These are phyloP conservation scores for Penstemon davidsonii DNA, from an alignment of 257 asterid genomes.

Conservation along the genomic window DNA sequence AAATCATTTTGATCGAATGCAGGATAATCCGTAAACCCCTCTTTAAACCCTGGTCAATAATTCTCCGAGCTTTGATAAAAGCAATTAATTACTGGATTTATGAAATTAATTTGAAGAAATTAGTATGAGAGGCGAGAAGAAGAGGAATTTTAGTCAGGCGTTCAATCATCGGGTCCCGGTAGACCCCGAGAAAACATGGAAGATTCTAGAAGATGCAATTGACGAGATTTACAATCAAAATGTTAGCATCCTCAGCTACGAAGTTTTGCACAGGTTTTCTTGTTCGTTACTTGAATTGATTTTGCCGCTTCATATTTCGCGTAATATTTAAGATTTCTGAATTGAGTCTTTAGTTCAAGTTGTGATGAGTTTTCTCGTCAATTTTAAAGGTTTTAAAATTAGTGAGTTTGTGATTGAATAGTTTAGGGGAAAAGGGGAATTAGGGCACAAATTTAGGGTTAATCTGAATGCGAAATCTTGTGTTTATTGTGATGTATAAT, in stretches of 20 bases:
- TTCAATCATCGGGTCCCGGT: constrained; percentile 81
- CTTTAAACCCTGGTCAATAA: too few species aligned
- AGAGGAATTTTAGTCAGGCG: constrained; percentile 85
- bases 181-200: constrained; percentile 98
- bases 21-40: too few species aligned
- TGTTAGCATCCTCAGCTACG: constrained; percentile 91
- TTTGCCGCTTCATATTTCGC: not conserved
- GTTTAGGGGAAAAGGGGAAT: not conserved
- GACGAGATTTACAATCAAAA: constrained; percentile 87
- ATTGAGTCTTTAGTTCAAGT: too few species aligned
- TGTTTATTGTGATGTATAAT: too few species aligned
- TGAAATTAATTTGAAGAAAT: constrained; percentile 6
- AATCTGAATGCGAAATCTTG: not conserved
- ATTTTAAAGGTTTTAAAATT: too few species aligned
- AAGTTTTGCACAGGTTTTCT: constrained; percentile 70
- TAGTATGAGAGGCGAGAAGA: constrained; percentile 71
- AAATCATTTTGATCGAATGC: too few species aligned
- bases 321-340: too few species aligned
- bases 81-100: constrained; percentile 9
- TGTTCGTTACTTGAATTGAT: not conserved
- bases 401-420: too few species aligned
- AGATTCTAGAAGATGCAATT: constrained; percentile 81
- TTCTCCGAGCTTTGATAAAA: too few species aligned
- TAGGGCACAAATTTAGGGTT: not conserved
- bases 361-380: too few species aligned